A percentile compares a stretch with the other conserved stretches of the same genome.
phyloP scores from a whole-genome alignment of 441 rosid species.

The Eutrema salsugineum region DNA sequence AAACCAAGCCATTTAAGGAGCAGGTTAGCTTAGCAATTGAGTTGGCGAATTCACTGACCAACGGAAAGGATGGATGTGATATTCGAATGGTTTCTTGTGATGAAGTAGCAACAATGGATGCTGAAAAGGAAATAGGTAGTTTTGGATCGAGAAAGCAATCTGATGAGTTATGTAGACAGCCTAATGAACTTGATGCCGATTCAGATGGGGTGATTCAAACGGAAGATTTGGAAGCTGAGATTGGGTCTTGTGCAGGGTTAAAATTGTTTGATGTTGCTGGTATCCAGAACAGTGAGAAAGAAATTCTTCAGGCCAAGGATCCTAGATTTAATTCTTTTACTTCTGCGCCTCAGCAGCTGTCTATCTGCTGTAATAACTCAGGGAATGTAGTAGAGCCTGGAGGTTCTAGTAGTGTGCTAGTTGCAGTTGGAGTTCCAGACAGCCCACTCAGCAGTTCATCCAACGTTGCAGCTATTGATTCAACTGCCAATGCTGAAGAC shows the following conservation, averaged over 20 bases:
- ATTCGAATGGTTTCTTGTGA: conserved; percentile 25
- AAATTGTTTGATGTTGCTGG: conserved; percentile 31
- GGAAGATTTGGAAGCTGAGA: conserved; percentile 22
- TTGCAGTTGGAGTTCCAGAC: conserved; percentile 30
- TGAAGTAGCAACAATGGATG: background rate
- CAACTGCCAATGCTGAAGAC: conserved; percentile 32
- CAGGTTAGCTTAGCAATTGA: conserved; percentile 33
- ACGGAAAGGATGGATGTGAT: conserved; percentile 37
- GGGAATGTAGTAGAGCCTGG: conserved; percentile 14
- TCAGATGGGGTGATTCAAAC: conserved; percentile 33
- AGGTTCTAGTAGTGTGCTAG: conserved; percentile 23
- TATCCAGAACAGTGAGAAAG: conserved; percentile 32
- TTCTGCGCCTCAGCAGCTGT: conserved; percentile 40
- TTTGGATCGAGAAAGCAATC: conserved; percentile 12
- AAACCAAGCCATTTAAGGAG: conserved; percentile 28
- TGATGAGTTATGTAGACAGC: conserved; percentile 12
- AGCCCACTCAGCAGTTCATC: conserved; percentile 27
- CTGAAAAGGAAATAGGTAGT: conserved; percentile 10
- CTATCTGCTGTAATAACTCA: background rate
- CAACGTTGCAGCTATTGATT: conserved; percentile 27
- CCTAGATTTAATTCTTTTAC: conserved; percentile 38
- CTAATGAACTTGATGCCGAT: conserved; percentile 28
- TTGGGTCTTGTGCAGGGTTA: conserved; percentile 19
- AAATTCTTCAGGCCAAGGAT: conserved; percentile 33
- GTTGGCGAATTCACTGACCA: conserved; percentile 36